These are phyloP conservation scores for Eucalyptus polyanthemos DNA, from an alignment of 345 rosid species.

Conservation along the genomic window DNA sequence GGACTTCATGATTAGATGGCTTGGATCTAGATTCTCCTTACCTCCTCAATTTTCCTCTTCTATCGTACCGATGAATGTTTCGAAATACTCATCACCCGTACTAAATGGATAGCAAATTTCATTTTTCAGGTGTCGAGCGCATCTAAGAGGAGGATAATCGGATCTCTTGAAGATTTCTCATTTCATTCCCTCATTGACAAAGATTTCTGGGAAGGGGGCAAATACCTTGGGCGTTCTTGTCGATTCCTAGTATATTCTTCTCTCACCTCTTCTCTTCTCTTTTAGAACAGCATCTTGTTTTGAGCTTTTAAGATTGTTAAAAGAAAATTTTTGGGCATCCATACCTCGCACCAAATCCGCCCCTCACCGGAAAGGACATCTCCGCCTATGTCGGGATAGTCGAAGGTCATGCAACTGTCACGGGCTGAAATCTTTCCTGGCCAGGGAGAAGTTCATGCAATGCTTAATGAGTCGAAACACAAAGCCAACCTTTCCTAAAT, in stretches of 20 bases:
- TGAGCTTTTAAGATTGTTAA: neutral
- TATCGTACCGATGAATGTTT: neutral
- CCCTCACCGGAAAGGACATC: neutral
- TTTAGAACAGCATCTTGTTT: neutral
- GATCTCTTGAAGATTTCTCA: neutral
- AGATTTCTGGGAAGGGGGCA: neutral
- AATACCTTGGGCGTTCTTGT: neutral
- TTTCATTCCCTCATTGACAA: neutral
- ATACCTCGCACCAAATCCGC: neutral
- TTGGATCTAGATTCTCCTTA: neutral
- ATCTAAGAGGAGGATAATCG: neutral
- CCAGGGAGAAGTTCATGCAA: neutral
- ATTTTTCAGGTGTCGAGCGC: neutral
- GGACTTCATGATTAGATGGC: neutral
- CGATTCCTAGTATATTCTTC: neutral
- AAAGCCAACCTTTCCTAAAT: neutral
- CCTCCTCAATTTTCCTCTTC: rapidly evolving
- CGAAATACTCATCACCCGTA: neutral
- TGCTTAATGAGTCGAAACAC: neutral
- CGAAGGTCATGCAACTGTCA: neutral
- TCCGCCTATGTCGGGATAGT: neutral
- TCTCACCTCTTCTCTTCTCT: neutral
- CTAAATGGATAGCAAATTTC: neutral
- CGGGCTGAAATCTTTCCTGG: neutral
- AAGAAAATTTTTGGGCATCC: neutral